A percentile compares a stretch with the other conserved stretches of the same genome.
Evolutionary conservation across 352 stramenopile species (phyloP).

Genomic region (Globisporangium emineosum): DNA sequence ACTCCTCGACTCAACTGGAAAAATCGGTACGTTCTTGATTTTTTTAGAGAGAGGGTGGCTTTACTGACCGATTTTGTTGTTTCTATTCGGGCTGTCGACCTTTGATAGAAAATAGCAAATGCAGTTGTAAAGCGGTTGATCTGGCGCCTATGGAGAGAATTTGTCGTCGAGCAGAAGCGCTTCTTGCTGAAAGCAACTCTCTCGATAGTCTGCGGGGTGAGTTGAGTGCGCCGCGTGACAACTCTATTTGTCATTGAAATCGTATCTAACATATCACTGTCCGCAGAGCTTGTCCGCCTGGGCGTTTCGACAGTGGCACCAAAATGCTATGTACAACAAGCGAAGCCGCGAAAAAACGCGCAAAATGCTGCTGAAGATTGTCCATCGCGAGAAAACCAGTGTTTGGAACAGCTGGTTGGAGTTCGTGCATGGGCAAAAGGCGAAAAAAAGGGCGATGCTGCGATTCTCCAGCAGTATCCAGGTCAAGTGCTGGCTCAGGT

Average conservation of each 20-base stretch:
- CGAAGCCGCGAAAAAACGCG: slow-evolving; percentile 48
- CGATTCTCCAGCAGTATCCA: slow-evolving; percentile 59
- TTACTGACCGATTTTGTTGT: neutral
- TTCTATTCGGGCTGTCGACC: neutral
- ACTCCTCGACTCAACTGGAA: slow-evolving; percentile 53
- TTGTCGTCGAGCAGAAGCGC: slow-evolving; percentile 51
- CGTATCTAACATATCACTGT: neutral
- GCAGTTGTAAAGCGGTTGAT: slow-evolving; percentile 36
- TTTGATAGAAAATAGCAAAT: slow-evolving; percentile 41
- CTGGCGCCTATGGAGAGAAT: slow-evolving; percentile 47
- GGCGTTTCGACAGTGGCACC: slow-evolving; percentile 66
- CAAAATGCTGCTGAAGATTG: slow-evolving; percentile 43
- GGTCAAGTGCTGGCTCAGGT: slow-evolving; percentile 65
- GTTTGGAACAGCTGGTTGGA: slow-evolving; percentile 62
- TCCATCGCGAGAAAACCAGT: slow-evolving; percentile 47
- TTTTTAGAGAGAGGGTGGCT: neutral
- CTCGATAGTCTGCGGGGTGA: slow-evolving; percentile 65
- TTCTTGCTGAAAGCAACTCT: slow-evolving; percentile 70
- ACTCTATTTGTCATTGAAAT: neutral
- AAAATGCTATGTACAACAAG: slow-evolving; percentile 33
- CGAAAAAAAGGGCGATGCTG: slow-evolving; percentile 53
- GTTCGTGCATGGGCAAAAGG: slow-evolving; percentile 48
- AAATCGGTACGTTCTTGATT: slow-evolving; percentile 26
- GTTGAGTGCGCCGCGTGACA: slow-evolving; percentile 12
- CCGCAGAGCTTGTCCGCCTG: slow-evolving; percentile 57